Percentiles rank a stretch among this genome's conserved stretches.
These are phyloP conservation scores for Ogataea ganodermae DNA, from an alignment of 805 yeast genomes.

Conservation along the genomic window DNA sequence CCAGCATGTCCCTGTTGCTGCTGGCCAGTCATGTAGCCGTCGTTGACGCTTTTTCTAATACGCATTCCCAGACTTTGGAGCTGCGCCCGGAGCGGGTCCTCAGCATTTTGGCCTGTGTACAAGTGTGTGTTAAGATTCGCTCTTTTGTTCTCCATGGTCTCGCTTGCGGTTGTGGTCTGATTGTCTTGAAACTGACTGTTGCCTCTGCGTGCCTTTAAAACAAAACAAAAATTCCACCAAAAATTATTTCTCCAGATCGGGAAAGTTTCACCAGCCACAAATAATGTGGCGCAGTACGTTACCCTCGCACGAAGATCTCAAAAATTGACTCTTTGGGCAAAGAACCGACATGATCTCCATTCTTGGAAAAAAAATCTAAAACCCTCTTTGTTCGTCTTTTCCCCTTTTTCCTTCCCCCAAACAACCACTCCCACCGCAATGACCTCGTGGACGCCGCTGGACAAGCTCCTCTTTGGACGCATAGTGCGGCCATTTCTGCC, in stretches of 20 bases:
- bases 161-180: background rate
- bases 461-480: slow-evolving; percentile 45
- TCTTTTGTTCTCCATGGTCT: slow-evolving; percentile 11
- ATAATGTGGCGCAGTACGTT: background rate
- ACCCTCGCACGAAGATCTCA: slow-evolving; percentile 4
- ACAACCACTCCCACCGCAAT: slow-evolving; percentile 4
- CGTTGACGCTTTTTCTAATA: slow-evolving; percentile 64
- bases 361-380: background rate
- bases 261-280: slow-evolving; percentile 7
- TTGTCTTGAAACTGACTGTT: background rate
- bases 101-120: background rate
- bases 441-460: slow-evolving; percentile 50
- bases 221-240: background rate
- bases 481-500: slow-evolving; percentile 50
- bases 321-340: slow-evolving; percentile 2
- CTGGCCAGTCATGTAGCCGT: slow-evolving; percentile 47
- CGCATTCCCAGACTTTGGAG: slow-evolving; percentile 69
- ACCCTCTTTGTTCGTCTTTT: too few species aligned
- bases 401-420: background rate
- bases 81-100: slow-evolving; percentile 33
- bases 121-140: background rate
- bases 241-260: slow-evolving; percentile 7
- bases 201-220: background rate
- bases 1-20: slow-evolving; percentile 5
- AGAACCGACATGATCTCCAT: background rate